These are phyloP conservation scores for Cylindrotheca fusiformis DNA, from an alignment of 108 stramenopile species.

Conservation along the genomic window DNA sequence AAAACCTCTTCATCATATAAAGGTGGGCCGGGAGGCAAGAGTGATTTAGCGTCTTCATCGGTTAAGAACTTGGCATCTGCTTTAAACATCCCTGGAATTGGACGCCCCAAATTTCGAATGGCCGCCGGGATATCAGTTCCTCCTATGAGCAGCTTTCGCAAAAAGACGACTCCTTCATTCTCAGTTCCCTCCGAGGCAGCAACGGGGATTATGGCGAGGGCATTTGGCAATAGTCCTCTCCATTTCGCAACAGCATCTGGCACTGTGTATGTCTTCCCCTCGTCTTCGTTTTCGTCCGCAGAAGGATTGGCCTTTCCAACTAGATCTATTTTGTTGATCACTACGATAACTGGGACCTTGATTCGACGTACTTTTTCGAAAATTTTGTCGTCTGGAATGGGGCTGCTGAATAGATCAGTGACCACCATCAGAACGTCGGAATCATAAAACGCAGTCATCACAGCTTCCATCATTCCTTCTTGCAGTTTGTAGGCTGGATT, in stretches of 20 bases:
- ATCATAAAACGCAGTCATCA: slow-evolving; percentile 61
- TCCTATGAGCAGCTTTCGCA: slow-evolving; percentile 61
- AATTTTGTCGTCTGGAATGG: slow-evolving; percentile 61
- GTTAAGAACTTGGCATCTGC: slow-evolving; percentile 35
- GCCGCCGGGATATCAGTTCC: slow-evolving; percentile 59
- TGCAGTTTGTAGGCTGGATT: slow-evolving; percentile 81
- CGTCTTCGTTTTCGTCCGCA: slow-evolving; percentile 19
- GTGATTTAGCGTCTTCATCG: slow-evolving; percentile 42
- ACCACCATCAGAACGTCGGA: slow-evolving; percentile 81
- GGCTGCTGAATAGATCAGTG: slow-evolving; percentile 78
- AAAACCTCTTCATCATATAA: slow-evolving; percentile 72
- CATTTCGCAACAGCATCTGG: slow-evolving; percentile 68
- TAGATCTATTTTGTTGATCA: slow-evolving; percentile 89
- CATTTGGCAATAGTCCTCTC: slow-evolving; percentile 70
- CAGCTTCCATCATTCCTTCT: slow-evolving; percentile 88
- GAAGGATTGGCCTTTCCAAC: slow-evolving; percentile 28
- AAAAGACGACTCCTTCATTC: slow-evolving; percentile 53
- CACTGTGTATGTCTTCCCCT: slow-evolving; percentile 44
- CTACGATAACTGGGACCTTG: slow-evolving; percentile 72
- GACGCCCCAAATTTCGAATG: slow-evolving; percentile 74
- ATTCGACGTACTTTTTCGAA: slow-evolving; percentile 45
- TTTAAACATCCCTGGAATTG: slow-evolving; percentile 76
- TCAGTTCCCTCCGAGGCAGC: slow-evolving; percentile 53
- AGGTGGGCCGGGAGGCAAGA: slow-evolving; percentile 68
- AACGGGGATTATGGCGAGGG: slow-evolving; percentile 71